Conservation (phyloP, 345 rosid genomes). For the Microthlaspi erraticum region DNA sequence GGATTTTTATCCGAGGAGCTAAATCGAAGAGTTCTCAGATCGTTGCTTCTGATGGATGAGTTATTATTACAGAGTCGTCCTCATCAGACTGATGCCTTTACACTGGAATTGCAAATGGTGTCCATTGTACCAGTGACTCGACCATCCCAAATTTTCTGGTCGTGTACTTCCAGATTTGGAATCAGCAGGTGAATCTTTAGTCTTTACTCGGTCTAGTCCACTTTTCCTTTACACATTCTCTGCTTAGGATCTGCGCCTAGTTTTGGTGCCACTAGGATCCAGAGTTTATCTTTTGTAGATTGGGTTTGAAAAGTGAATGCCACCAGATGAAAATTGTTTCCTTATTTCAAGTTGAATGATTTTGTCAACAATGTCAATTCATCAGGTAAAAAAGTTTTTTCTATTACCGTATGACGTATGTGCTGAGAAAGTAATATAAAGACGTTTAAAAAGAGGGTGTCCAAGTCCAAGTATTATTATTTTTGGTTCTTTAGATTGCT, state of each 20-base stretch:
- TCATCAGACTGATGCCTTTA: too few species aligned
- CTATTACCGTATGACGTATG: background rate
- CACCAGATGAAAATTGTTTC: background rate
- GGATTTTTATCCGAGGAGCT: too few species aligned
- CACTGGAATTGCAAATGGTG: too few species aligned
- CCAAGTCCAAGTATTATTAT: background rate
- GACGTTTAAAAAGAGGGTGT: background rate
- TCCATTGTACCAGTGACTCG: background rate
- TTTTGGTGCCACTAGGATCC: background rate
- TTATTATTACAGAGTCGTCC: too few species aligned
- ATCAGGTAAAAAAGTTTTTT: background rate
- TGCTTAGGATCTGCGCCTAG: background rate
- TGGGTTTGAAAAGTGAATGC: background rate
- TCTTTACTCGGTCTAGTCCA: too few species aligned
- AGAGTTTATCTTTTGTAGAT: background rate
- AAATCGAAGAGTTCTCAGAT: too few species aligned
- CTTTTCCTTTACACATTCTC: too few species aligned
- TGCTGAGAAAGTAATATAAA: background rate
- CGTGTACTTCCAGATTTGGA: background rate
- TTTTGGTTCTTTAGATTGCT: background rate
- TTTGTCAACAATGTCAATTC: background rate
- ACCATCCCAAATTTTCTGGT: background rate
- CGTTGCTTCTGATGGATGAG: too few species aligned
- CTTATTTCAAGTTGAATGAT: conserved; percentile 15
- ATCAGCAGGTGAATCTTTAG: background rate